phyloP scores from a whole-genome alignment of 129 eudicot species.

The Oenanthe sinensis region DNA sequence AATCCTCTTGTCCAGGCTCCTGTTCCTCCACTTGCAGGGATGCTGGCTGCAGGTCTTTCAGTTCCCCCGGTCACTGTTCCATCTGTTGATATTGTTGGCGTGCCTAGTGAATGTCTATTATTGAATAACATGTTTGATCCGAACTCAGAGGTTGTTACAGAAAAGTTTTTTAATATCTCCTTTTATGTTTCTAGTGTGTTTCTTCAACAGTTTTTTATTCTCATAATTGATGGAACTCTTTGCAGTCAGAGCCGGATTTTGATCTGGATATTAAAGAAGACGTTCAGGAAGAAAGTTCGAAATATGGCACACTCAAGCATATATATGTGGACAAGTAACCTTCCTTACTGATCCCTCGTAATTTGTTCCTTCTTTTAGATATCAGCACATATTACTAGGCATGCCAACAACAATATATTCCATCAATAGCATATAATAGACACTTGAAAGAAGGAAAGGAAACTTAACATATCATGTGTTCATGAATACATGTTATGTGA shows the following conservation, averaged over 20 bases:
- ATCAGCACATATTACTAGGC: neutral
- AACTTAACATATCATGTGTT: neutral
- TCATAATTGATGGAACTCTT: neutral
- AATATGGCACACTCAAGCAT: constrained; percentile 59
- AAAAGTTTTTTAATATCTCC: neutral
- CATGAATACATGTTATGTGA: neutral
- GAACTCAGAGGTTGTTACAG: constrained; percentile 43
- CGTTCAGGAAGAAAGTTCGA: constrained; percentile 67
- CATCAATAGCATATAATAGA: neutral
- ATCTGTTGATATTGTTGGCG: constrained; percentile 50
- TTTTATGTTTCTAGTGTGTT: neutral
- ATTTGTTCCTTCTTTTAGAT: neutral
- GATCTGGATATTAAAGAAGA: constrained; percentile 82
- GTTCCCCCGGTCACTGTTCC: constrained; percentile 45
- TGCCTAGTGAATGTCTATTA: constrained; percentile 70
- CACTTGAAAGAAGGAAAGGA: neutral
- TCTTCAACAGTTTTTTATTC: constrained; percentile 1
- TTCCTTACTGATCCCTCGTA: neutral
- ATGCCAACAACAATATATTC: neutral
- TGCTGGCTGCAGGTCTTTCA: constrained; percentile 40
- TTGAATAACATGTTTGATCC: constrained; percentile 94
- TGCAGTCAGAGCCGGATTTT: constrained; percentile 73
- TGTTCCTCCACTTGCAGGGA: constrained; percentile 30
- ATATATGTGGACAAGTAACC: constrained; percentile 71
- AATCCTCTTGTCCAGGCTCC: constrained; percentile 23